Evolutionary conservation across 2,329 filamentous ascomycete species (phyloP).

Genomic region (Tolypocladium sp.): DNA sequence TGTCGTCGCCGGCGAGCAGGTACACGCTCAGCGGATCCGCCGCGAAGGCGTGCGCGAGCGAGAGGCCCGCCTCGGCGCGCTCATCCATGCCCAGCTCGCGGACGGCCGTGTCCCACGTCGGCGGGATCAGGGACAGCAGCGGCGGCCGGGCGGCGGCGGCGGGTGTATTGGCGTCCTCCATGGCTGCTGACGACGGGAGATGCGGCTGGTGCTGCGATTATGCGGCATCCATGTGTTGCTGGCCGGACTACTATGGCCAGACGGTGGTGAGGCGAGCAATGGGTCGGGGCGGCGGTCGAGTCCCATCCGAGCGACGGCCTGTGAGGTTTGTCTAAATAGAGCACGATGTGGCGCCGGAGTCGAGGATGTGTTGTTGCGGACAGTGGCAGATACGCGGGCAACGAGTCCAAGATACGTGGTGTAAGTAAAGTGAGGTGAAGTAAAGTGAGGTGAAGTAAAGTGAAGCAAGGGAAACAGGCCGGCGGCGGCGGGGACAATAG

Average conservation of each 20-base stretch:
- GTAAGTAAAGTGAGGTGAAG: background rate
- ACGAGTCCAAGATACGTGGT: background rate
- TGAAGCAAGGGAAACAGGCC: background rate
- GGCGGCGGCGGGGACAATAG: background rate
- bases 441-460: background rate
- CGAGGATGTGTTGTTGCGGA: background rate
- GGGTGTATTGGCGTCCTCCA: background rate
- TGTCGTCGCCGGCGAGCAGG: slow-evolving; percentile 63
- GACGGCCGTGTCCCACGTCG: slow-evolving; percentile 44
- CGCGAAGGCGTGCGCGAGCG: slow-evolving; percentile 70
- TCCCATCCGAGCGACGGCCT: background rate
- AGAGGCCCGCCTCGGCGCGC: slow-evolving; percentile 60
- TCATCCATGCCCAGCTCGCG: slow-evolving; percentile 57
- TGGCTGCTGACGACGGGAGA: background rate
- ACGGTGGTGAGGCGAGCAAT: background rate
- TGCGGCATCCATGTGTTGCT: background rate
- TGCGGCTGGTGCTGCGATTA: slow-evolving; percentile 2
- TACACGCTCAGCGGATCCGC: slow-evolving; percentile 67
- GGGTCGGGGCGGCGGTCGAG: background rate
- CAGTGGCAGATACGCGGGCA: background rate
- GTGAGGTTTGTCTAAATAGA: background rate
- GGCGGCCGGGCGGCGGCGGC: slow-evolving; percentile 3
- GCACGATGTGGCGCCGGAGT: no score
- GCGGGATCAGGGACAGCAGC: slow-evolving; percentile 34
- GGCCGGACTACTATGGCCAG: background rate